A percentile compares a stretch with the other conserved stretches of the same genome.
These are phyloP conservation scores for Amyloporia xantha DNA, from an alignment of 768 basidiomycete species.

Conservation along the genomic window DNA sequence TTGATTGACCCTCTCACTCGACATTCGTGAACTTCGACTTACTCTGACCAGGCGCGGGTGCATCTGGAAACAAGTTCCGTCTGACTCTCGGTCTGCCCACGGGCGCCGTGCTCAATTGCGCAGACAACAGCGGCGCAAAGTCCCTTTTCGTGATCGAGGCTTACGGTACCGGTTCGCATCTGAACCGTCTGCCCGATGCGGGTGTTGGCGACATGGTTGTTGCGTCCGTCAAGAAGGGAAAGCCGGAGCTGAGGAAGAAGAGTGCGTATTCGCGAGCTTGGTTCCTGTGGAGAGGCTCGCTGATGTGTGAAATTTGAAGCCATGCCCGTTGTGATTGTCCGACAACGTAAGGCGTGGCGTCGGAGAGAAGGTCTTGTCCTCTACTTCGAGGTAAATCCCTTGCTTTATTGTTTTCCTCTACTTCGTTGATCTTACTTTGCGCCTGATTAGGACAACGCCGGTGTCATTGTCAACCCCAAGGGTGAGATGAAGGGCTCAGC, in stretches of 20 bases:
- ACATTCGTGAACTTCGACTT: background rate
- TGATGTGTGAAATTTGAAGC: conserved; percentile 40
- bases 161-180: conserved; percentile 89
- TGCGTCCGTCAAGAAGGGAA: conserved; percentile 98
- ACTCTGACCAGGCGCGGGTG: conserved; percentile 39
- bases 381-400: conserved; percentile 76
- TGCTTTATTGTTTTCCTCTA: background rate
- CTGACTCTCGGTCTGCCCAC: conserved; percentile 92
- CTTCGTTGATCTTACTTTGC: background rate
- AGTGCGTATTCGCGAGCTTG: conserved; percentile 48
- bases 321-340: conserved; percentile 94
- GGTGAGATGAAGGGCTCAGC: conserved; percentile 99
- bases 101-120: conserved; percentile 94
- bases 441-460: conserved; percentile 72
- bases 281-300: conserved; percentile 11
- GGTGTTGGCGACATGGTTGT: conserved; percentile 95
- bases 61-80: conserved; percentile 94
- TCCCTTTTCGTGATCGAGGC: conserved; percentile 93
- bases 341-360: conserved; percentile 98
- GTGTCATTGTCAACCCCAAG: conserved; percentile 97
- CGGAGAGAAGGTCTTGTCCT: conserved; percentile 98
- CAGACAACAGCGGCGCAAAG: conserved; percentile 99
- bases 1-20: conserved; percentile 8
- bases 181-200: conserved; percentile 96
- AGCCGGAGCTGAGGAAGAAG: conserved; percentile 99